Base-by-base conservation (phyloP, 1,139 yeast genomes). In the Spencermartinsiella ligniputridi region DNA sequence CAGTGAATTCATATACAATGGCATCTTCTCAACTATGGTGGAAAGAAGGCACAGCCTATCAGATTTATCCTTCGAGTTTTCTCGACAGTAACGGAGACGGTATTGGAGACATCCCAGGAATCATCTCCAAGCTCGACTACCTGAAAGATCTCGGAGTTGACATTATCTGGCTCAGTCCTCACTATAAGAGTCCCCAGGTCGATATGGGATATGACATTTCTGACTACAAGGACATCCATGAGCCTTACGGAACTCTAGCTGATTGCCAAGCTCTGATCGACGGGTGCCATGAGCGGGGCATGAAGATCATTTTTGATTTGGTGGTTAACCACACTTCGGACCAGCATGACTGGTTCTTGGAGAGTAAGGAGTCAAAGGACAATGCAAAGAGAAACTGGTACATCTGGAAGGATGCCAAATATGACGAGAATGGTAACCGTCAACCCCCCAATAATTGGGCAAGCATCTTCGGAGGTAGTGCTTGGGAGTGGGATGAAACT, bases 361-460 rank as follows among this genome's bases (percentile, higher is more conserved):
- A 76, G 55, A 71, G 78, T 3, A 62, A 75, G 49, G 66, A 75
- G 11, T 71, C 76, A 2, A 68, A 64, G 54, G 64, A 67, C 42
- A 75, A 71, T 55, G 74, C 80, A n/a, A 76, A 76, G 62, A 68
- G 81, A 58, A 77, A 76, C 58, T 77, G 81, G 81, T 77, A 76
- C 60, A 68, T 75, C 53, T 77, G 82, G 82, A 71, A 68, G 48
- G 69, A 72, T 36, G 71, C 79, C 16, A 66, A 60, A 48, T 70
- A 65, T 55, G 41, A 35, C 39, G 66, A 57, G 18, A 52, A 70
- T 3, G 81, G 81, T 17, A 66, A 68, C 40, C 70, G 79, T 60
- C 68, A 63, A 13, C 79, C 81, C 25, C 80, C 81, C 19, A 76
- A 73, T 63, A 77, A 78, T 60, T 77, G 82, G 82, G 54, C 55